Conservation (phyloP, 2,329 filamentous ascomycete species). For the Tolypocladium paradoxum region DNA sequence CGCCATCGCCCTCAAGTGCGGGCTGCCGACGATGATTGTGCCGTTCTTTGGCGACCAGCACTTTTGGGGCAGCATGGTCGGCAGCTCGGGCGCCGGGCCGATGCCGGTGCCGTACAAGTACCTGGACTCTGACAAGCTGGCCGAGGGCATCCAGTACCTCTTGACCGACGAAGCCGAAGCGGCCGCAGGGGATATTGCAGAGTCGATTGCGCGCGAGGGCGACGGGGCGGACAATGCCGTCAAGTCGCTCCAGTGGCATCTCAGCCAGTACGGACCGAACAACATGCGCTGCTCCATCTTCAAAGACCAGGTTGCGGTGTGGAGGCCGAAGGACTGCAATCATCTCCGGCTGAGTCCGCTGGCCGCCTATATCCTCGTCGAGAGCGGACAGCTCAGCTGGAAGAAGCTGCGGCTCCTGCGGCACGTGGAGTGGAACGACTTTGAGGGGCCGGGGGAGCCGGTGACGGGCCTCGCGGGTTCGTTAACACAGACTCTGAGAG, state of each 20-base stretch:
- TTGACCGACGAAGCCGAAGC: constrained; percentile 48
- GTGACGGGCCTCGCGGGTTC: constrained; percentile 56
- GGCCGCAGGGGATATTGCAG: constrained; percentile 49
- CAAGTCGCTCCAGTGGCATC: constrained; percentile 50
- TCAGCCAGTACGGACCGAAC: constrained; percentile 38
- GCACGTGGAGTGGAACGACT: constrained; percentile 67
- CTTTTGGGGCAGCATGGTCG: constrained; percentile 67
- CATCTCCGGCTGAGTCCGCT: constrained; percentile 49
- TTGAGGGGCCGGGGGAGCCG: constrained; percentile 64
- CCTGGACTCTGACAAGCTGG: constrained; percentile 51
- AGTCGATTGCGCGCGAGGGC: constrained; percentile 49
- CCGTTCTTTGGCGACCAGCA: constrained; percentile 74
- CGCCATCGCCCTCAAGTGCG: constrained; percentile 61
- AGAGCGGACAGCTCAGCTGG: constrained; percentile 51
- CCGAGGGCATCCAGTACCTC: constrained; percentile 60
- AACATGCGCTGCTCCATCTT: constrained; percentile 58
- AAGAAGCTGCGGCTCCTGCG: constrained; percentile 52
- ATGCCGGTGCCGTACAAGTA: constrained; percentile 58
- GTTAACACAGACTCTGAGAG: constrained; percentile 45
- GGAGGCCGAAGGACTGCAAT: constrained; percentile 49
- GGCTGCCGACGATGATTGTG: constrained; percentile 63
- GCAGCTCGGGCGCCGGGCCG: constrained; percentile 52
- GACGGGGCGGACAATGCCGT: constrained; percentile 63
- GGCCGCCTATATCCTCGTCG: constrained; percentile 54
- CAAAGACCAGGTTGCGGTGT: constrained; percentile 51